Base-by-base conservation (phyloP, 1,284 basidiomycete species). In the Earliella scabrosa region DNA sequence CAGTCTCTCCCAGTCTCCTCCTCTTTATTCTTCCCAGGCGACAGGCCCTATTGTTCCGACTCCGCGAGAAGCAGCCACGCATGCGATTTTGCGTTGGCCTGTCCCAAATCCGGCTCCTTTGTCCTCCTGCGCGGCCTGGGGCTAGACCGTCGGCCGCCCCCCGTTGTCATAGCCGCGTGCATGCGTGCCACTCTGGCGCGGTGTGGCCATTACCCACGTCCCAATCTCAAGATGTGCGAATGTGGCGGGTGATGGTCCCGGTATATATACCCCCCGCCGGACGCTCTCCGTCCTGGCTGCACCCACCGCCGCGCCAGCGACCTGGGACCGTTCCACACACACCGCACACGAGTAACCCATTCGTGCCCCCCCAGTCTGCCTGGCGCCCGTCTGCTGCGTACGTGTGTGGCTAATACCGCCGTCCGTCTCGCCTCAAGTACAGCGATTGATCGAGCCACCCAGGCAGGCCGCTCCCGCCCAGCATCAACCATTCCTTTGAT, bases 81-180 rank as follows among this genome's bases (percentile, higher is more conserved):
- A 45, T 41, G 45, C 48, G 24, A 23, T 53, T 51, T 47, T 45
- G 52, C 35, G 34, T 32, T 54, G 57, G n/a, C 29, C 29, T 51
- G 36, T 29, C 35, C 60, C 57, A 45, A 56, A 56, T 47, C 45
- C 36, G 54, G 56, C 36, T 39, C 51, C 60, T 62, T 62, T 62
- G 60, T 62, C 56, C 52, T 54, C 57, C 52, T 29, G 45, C 45
- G 50, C 47, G 53, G 53, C 40, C 46, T 32, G 36, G 55, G 54
- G 35, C 56, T 34, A 52, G 54, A 36, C 51, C 57, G 39, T 49
- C 49, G 52, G 48, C 45, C 44, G 53, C 35, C 48, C 49, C 45
- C 56, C 40, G 60, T 62, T 59, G 60, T 59, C 60, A 62, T 61
- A 58, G 60, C 39, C 56, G 48, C 60, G 52, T 50, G 43, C 55